Base-by-base conservation (phyloP, 2,329 filamentous ascomycete genomes). In the Penicillium corylophilum region DNA sequence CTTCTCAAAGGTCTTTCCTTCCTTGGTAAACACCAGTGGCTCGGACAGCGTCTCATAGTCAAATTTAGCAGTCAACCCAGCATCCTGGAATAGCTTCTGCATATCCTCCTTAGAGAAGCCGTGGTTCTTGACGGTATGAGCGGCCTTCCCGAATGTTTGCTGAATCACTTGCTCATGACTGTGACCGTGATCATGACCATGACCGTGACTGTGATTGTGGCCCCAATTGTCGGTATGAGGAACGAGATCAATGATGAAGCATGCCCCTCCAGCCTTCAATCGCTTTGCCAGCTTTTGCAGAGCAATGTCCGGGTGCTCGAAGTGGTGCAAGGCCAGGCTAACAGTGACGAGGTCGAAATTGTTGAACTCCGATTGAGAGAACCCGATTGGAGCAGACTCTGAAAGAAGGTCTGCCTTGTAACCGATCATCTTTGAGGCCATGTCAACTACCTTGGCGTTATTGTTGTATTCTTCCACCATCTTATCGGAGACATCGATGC, bases 401-500 rank as follows among this genome's bases (percentile, higher is more conserved):
- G 68, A 72, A 26, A 82, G 69, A 6, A 89, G 77, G 64, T 89
- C 80, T 42, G 83, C 86, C 22, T 79, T 71, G 48, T 79, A 71
- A 18, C 82, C 84, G 54, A 69, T 69, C 77, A 86, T 83, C 56
- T 84, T 80, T 4, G 78, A 71, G 1, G 61, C 54, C 1, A 85
- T 71, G 2, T 81, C 82, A 3, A 56, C 55, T 54, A 80, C 79
- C 31, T 71, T 66, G 18, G 83, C 84, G 23, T 80, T 77, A 10
- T 73, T 70, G 65, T 90, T 91, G 74, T 86, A 92, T 6, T 78
- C 75, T 0, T 75, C 73, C 5, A 89, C 80, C 88, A 91, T 91
- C 54, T 82, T 82, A 55, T 84, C 79, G 0, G 87, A 86, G 50
- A 90, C 72, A 64, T 92, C 88, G 40, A 92, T 78, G 38, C 87